Base-by-base conservation (phyloP, 2,329 filamentous ascomycete genomes). In the Colletotrichum lupini region DNA sequence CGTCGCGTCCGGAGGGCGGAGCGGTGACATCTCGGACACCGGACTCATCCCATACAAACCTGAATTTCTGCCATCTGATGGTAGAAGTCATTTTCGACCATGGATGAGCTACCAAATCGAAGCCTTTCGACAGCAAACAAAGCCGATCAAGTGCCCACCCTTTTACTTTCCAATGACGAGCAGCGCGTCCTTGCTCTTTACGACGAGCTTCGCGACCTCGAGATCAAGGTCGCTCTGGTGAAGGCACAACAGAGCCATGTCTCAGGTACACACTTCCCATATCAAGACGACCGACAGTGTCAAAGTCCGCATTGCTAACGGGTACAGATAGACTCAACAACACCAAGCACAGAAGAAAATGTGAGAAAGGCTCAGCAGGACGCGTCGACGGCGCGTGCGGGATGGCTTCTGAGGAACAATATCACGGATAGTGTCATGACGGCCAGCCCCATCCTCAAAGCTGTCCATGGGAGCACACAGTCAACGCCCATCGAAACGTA, bases 401-500 rank as follows among this genome's bases (percentile, higher is more conserved):
- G 87, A 71, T 94, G 94, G 81, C 87, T 90, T 53, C 86, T 96
- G 68, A 91, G 91, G 75, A 92, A 92, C 80, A 91, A 91, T 74
- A 91, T 94, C 26, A 86, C 92, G 26, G 90, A 93, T 74, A 91
- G 88, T 59, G 90, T 94, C 66, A 82, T 97, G 76, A 90, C 91
- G 76, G 91, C 92, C 69, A 92, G 94, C 77, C 94, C 95, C 8
- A 91, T 94, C 53, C 85, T 97, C 70, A 94, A 93, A 78, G 92
- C 94, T 7, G 91, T 96, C 52, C 94, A 97, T 80, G 85, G 89
- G 73, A 91, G 91, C 56, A 89, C 88, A 14, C 87, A 90, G 73
- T 88, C 90, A 22, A 89, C 90, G 2, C 89, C 90, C 57, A 86
- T 92, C 65, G 94, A 97, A 82, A 89, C 91, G 94, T 94, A 86